Percentiles rank a stretch among this genome's conserved stretches.
Evolutionary conservation across 805 yeast genomes (phyloP).

Genomic region (Cyberlindnera mycetangii): DNA sequence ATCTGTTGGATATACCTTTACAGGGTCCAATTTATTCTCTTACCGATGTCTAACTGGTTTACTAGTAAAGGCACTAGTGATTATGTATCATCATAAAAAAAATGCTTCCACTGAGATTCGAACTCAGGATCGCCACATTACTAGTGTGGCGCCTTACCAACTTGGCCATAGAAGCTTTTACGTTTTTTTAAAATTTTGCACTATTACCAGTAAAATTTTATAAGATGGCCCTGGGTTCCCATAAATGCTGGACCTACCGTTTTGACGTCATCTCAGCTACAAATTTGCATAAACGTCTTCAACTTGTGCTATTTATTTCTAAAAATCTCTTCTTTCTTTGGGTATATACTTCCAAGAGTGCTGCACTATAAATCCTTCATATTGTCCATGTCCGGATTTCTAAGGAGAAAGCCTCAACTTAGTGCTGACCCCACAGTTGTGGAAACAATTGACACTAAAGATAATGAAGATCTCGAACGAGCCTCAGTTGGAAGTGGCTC

Average conservation of each 20-base stretch:
- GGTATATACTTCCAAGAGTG: too few species aligned
- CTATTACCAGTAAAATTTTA: too few species aligned
- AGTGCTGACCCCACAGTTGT: too few species aligned
- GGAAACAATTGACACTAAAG: constrained; percentile 2
- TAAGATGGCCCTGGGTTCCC: too few species aligned
- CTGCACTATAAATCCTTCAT: background rate
- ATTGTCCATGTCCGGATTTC: background rate
- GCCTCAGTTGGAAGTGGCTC: background rate
- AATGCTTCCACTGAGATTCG: constrained; percentile 68
- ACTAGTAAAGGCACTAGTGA: too few species aligned
- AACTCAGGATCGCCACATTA: constrained; percentile 81
- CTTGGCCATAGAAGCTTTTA: constrained; percentile 49
- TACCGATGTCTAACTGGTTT: too few species aligned
- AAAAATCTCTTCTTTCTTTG: background rate
- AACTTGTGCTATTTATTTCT: background rate
- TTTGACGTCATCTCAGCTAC: constrained; percentile 7
- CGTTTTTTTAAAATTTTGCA: background rate
- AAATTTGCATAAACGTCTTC: constrained; percentile 8
- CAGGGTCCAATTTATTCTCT: too few species aligned
- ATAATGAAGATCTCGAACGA: background rate
- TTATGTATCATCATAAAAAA: too few species aligned
- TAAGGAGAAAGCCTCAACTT: background rate
- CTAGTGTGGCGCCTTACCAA: constrained; percentile 84
- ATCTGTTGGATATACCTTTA: too few species aligned
- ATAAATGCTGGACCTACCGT: constrained; percentile 1